A percentile compares a stretch with the other conserved stretches of the same genome.
Evolutionary conservation across 352 stramenopile species (phyloP).

Genomic region (Globisporangium mamillatum): DNA sequence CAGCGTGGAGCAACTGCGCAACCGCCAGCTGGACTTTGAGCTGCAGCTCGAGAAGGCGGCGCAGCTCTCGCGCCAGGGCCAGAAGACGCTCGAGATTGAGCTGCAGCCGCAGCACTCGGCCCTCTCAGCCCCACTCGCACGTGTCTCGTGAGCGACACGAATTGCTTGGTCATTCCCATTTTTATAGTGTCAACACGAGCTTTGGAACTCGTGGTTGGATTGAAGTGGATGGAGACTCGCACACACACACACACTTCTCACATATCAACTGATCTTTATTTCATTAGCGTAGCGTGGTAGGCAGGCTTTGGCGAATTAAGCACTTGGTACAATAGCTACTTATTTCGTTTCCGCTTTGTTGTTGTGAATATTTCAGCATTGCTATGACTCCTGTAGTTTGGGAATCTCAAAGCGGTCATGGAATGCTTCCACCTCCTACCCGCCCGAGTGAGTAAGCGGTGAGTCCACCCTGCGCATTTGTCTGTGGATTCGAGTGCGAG

Average conservation of each 20-base stretch:
- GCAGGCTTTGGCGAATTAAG: conserved; percentile 3
- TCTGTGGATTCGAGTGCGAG: background rate
- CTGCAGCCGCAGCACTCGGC: conserved; percentile 33
- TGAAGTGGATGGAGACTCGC: background rate
- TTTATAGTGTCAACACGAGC: background rate
- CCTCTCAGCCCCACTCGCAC: conserved; percentile 15
- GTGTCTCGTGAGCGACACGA: conserved; percentile 11
- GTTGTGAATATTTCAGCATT: background rate
- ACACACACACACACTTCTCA: background rate
- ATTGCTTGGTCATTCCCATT: background rate
- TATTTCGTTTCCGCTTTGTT: background rate
- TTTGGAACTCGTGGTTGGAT: background rate
- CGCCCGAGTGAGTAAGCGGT: no score
- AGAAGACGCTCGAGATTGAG: conserved; percentile 27
- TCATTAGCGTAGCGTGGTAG: conserved; percentile 12
- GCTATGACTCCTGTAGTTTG: background rate
- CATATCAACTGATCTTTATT: background rate
- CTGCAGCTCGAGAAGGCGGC: conserved; percentile 41
- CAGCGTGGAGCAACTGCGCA: conserved; percentile 44
- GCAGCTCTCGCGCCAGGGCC: conserved; percentile 20
- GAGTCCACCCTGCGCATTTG: background rate
- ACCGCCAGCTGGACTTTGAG: conserved; percentile 39
- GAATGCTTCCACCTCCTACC: background rate
- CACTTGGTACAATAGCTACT: conserved; percentile 11
- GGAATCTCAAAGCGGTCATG: background rate